These are phyloP conservation scores for Colletotrichum sp. DNA, from an alignment of 2,329 filamentous ascomycete species.

Conservation along the genomic window DNA sequence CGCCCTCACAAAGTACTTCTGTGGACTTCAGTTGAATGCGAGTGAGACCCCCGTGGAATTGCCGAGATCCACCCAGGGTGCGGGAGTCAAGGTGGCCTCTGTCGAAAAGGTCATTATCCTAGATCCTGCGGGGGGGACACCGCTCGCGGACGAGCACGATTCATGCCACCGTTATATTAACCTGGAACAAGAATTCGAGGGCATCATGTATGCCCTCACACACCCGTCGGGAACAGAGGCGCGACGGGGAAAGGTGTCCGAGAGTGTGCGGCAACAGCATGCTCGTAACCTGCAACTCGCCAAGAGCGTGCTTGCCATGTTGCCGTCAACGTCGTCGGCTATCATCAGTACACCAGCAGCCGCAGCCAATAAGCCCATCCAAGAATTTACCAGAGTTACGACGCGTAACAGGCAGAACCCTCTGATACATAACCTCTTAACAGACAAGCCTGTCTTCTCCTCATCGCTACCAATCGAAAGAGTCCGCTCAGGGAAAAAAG, in stretches of 20 bases:
- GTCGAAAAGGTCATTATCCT: conserved; percentile 89
- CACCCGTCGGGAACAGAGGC: neutral
- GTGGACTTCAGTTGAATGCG: conserved; percentile 62
- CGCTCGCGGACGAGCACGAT: conserved; percentile 54
- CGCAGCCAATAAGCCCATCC: conserved; percentile 61
- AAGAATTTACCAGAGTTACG: conserved; percentile 53
- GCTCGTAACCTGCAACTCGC: conserved; percentile 75
- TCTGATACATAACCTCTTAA: conserved; percentile 92
- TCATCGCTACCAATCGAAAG: conserved; percentile 83
- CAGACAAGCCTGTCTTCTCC: conserved; percentile 91
- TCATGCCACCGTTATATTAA: conserved; percentile 75
- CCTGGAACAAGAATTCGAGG: conserved; percentile 84
- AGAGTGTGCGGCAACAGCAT: conserved; percentile 34
- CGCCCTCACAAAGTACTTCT: conserved; percentile 78
- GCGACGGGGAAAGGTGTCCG: neutral
- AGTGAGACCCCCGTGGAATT: conserved; percentile 22
- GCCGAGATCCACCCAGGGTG: conserved; percentile 28
- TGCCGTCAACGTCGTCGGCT: conserved; percentile 85
- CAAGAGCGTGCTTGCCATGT: conserved; percentile 71
- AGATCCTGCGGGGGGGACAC: conserved; percentile 86
- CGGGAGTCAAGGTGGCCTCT: conserved; percentile 57
- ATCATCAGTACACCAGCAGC: conserved; percentile 87
- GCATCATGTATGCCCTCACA: conserved; percentile 68
- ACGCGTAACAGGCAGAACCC: conserved; percentile 73
- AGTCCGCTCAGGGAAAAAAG: conserved; percentile 43